Percentiles rank a stretch among this genome's conserved stretches.
Conservation (phyloP, 768 basidiomycete genomes). For the Phylloporus sp. region DNA sequence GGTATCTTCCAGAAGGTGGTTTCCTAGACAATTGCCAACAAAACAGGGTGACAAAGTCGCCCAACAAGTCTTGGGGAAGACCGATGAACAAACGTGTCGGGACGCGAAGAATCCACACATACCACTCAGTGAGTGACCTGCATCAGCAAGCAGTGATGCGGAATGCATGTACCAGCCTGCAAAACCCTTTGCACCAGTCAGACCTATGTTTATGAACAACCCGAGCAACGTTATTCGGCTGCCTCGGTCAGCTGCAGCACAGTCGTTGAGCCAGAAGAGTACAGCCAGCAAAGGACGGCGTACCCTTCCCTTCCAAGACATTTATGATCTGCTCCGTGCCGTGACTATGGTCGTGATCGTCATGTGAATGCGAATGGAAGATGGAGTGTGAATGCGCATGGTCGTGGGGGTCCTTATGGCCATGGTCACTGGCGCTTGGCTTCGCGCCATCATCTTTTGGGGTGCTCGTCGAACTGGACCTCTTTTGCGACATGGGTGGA, state of each 20-base stretch:
- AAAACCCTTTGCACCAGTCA: slow-evolving; percentile 80
- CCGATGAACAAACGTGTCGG: slow-evolving; percentile 6
- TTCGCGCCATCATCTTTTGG: slow-evolving; percentile 22
- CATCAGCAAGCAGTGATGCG: slow-evolving; percentile 87
- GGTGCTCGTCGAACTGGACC: slow-evolving; percentile 16
- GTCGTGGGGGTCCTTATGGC: slow-evolving; percentile 26
- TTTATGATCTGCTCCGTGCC: slow-evolving; percentile 67
- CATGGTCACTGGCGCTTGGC: slow-evolving; percentile 29
- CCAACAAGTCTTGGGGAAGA: slow-evolving; percentile 60
- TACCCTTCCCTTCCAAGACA: slow-evolving; percentile 64
- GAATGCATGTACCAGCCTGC: slow-evolving; percentile 92
- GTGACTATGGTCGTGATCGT: slow-evolving; percentile 52
- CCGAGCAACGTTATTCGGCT: slow-evolving; percentile 84
- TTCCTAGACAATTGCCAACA: slow-evolving; percentile 83
- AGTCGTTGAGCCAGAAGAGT: background rate
- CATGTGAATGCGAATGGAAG: slow-evolving; percentile 67
- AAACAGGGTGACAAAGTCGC: slow-evolving; percentile 88
- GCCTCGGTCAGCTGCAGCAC: slow-evolving; percentile 65
- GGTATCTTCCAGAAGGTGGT: slow-evolving; percentile 76
- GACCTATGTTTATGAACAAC: slow-evolving; percentile 71
- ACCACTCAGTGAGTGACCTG: slow-evolving; percentile 89
- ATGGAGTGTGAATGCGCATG: slow-evolving; percentile 60
- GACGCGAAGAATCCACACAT: slow-evolving; percentile 26
- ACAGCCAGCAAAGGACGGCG: slow-evolving; percentile 16
- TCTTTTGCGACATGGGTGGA: slow-evolving; percentile 21